A percentile compares a stretch with the other conserved stretches of the same genome.
phyloP scores from a whole-genome alignment of 768 basidiomycete genomes.

The Mycena floridula region DNA sequence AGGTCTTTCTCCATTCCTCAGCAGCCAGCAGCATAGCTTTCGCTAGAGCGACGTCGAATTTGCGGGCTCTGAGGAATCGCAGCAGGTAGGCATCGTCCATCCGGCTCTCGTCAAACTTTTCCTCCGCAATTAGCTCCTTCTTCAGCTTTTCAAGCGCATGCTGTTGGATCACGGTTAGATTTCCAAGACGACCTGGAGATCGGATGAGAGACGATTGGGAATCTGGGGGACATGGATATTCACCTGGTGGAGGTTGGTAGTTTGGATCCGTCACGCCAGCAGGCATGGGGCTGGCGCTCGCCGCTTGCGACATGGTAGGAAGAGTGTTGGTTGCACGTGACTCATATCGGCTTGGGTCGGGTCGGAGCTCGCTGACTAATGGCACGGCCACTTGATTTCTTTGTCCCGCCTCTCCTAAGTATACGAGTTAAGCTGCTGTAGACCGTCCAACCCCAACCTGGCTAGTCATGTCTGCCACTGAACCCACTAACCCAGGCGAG shows the following conservation, averaged over 20 bases:
- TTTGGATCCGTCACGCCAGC: slow-evolving; percentile 53
- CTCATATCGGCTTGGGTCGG: no score
- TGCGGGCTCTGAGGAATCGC: slow-evolving; percentile 90
- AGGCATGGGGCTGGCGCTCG: slow-evolving; percentile 1
- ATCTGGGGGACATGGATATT: no score
- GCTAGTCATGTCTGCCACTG: no score
- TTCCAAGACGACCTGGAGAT: slow-evolving; percentile 68
- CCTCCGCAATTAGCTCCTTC: slow-evolving; percentile 55
- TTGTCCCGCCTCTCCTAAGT: no score
- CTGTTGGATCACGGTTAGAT: slow-evolving; percentile 58
- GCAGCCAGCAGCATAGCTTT: slow-evolving; percentile 78
- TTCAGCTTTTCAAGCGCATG: slow-evolving; percentile 65
- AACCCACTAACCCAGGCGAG: no score
- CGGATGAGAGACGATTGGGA: no score
- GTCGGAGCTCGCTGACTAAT: no score
- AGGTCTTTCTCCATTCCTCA: slow-evolving; percentile 89
- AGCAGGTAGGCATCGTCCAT: slow-evolving; percentile 71
- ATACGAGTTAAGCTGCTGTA: no score
- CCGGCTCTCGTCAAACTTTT: slow-evolving; percentile 51
- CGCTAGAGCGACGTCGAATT: slow-evolving; percentile 79
- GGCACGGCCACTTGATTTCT: no score
- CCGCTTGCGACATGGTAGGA: no score
- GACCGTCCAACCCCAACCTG: no score
- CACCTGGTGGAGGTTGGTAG: slow-evolving; percentile 60
- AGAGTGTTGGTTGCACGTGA: no score